Evolutionary conservation across 73 alveolate genomes (phyloP), one percentile per base, ranked within the genome.

Genomic region (Tetrahymena borealis): DNA sequence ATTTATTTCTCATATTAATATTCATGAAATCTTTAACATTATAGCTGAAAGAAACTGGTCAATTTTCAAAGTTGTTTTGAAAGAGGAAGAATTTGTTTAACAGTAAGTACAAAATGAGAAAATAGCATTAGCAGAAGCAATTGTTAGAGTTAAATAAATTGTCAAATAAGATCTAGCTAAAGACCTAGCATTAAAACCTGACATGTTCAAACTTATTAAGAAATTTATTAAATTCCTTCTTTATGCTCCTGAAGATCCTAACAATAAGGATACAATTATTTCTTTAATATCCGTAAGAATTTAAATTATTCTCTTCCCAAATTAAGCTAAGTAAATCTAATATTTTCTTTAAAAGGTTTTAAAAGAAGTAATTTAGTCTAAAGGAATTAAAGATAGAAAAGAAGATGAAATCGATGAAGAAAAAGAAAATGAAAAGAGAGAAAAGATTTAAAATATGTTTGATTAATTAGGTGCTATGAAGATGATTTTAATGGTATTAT

Each of bases 381-480:
- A 60, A 60, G 85, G 85, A 60, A 60, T 60, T 1, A 60, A 60
- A 20, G 85, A 60, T 18, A 60, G 85, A n/a, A 24, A 32, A 18
- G 35, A 60, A 60, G 85, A 60, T 60, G 85, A 60, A 4, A 93
- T 93, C 0, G 95, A 93, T 18, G 78, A 42, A 39, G 93, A 94
- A 37, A 85, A 91, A 16, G 94, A 91, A 37, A 90, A 90, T 79
- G 93, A 90, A 10, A 42, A 77, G 33, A 78, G 77, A 38, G 93
- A 79, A 28, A 91, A 90, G 35, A 94, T 94, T 79, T 39, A 94
- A 91, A 91, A 39, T 35, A 32, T 91, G 78, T 93, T 94, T 85
- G 94, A 94, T 90, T 93, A 90, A 90, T 40, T 78, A 16, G 96
- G 96, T 38, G 95, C 95, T 18, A 90, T 91, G 38, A 85, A 93